Evolutionary conservation across 257 asterid species (phyloP), one percentile per base, ranked within the genome.

Genomic region (Linaria vulgaris): DNA sequence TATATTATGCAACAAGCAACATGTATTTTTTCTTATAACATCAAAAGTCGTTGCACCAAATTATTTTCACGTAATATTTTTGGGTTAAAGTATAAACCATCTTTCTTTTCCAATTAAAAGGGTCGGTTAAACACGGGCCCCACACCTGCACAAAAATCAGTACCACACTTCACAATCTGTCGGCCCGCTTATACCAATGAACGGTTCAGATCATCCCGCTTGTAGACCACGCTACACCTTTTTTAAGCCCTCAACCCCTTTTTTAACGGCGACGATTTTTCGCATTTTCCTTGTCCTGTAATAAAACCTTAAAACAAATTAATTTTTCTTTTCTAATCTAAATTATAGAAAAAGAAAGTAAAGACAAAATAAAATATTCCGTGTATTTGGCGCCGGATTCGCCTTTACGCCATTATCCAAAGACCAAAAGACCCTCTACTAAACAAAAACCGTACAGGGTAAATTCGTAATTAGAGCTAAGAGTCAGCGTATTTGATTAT

Each of bases 211-310:
- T 66, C 52, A 45, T 49, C 70, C 78, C 72, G 84, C 84, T 75
- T 75, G 71, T 64, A 72, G 67, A 59, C 67, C 76, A 79, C 81
- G 84, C 84, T 64, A 72, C 72, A 43, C 38, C 45, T 62, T 53
- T 72, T 46, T n/a, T n/a, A n/a, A n/a, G n/a, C n/a, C n/a, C n/a
- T n/a, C n/a, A 5, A 60, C 61, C 63, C 51, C 31, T 70, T 10
- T 53, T 22, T 68, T 76, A 69, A 79, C 84, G 79, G 81, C 81
- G 71, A n/a, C 79, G 79, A 75, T 76, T 76, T 70, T 69, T 41
- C 72, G 58, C 80, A 52, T 68, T 54, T 61, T 24, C 16, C 6
- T n/a, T 14, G 27, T 52, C 17, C 5, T 16, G 13, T 34, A 39
- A 59, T 19, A 59, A 39, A 31, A 67, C 1, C 5, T 11, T 6